Conservation (phyloP, 2,329 filamentous ascomycete species). For the Aspergillus fructus region DNA sequence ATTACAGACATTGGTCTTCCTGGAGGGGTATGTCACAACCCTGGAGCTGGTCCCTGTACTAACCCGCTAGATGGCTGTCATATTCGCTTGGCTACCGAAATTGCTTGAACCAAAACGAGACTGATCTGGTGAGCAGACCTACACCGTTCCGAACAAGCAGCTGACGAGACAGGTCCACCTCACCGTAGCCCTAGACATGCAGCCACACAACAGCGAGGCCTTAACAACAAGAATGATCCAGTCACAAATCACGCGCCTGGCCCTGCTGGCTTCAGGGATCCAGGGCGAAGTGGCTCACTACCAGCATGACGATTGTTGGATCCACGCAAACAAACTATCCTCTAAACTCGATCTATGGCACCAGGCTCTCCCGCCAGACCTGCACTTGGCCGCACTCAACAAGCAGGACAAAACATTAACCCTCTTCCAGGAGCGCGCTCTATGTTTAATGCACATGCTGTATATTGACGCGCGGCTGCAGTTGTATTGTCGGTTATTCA, state of each 20-base stretch:
- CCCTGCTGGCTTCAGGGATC: background rate
- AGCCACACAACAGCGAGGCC: background rate
- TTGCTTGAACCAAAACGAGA: background rate
- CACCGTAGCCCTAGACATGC: background rate
- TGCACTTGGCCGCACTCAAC: background rate
- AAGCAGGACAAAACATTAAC: background rate
- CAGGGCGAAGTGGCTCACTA: background rate
- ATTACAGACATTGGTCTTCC: background rate
- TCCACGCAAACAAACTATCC: background rate
- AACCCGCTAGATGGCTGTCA: background rate
- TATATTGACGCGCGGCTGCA: background rate
- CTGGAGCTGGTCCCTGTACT: no score
- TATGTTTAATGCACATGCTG: background rate
- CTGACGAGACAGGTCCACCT: background rate
- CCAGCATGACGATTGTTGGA: background rate
- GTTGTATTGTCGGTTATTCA: background rate
- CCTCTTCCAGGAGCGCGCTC: background rate
- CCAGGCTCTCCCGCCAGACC: background rate
- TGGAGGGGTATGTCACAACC: background rate
- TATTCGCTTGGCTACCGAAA: background rate
- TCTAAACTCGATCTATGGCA: background rate
- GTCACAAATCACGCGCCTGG: background rate
- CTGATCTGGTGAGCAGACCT: background rate
- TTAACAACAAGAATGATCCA: background rate
- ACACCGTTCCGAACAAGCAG: background rate